Conservation (phyloP, 345 rosid genomes). For the Populus simonii region DNA sequence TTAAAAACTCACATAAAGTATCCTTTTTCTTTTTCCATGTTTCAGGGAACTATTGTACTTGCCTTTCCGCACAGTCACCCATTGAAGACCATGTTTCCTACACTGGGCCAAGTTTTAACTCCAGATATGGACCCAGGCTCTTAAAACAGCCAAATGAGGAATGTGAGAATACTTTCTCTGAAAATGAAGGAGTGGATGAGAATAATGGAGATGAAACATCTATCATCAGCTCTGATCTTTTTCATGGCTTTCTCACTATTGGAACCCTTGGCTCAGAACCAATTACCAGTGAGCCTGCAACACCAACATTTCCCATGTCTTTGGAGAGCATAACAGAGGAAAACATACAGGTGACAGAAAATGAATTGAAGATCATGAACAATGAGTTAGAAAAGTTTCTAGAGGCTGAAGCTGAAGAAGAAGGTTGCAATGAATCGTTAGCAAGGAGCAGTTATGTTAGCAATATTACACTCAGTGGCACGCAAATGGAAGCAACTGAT, state of each 20-base stretch:
- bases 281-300: conserved; percentile 48
- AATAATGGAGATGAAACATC: conserved; percentile 37
- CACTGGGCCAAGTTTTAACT: conserved; percentile 39
- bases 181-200: conserved; percentile 25
- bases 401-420: conserved; percentile 77
- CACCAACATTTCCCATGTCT: conserved; percentile 65
- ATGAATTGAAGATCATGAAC: conserved; percentile 60
- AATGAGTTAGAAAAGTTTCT: conserved; percentile 70
- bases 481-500: conserved; percentile 41
- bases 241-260: conserved; percentile 80
- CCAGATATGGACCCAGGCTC: conserved; percentile 35
- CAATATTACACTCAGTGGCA: conserved; percentile 50
- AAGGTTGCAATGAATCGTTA: conserved; percentile 49
- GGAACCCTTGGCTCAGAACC: conserved; percentile 80
- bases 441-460: conserved; percentile 64
- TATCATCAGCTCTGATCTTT: conserved; percentile 41
- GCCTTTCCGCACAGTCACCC: conserved; percentile 49
- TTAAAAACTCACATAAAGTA: conserved; percentile 4
- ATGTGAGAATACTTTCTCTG: conserved; percentile 37
- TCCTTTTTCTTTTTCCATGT: conserved; percentile 16
- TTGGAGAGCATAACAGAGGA: conserved; percentile 41
- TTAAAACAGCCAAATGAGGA: conserved; percentile 34
- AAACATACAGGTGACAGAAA: conserved; percentile 50
- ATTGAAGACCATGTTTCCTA: conserved; percentile 42
- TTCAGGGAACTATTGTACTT: conserved; percentile 59